Evolutionary conservation across 2,329 filamentous ascomycete species (phyloP), one percentile per base, ranked within the genome.

Genomic region (Fusarium nurragi): DNA sequence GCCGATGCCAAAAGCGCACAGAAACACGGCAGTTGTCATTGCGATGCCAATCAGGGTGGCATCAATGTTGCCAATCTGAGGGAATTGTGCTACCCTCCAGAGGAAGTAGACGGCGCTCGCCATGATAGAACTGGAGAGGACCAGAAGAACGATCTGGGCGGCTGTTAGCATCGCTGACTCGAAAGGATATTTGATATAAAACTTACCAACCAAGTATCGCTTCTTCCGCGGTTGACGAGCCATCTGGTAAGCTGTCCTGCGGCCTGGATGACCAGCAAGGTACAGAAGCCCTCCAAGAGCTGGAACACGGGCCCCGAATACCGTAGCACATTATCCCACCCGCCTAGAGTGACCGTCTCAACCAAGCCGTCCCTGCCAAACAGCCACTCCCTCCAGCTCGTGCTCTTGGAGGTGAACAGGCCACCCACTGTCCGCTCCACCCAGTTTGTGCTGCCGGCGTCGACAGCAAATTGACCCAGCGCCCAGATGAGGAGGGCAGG

Each of bases 281-380:
- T 98, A 82, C 95, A 98, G 80, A 99, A 99, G 8, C 95, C 95
- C 78, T 99, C 95, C 49, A 91, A 87, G 10, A 99, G 83, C 79
- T 99, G 95, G 80, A 98, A 99, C 48, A 97, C 86, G 0, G 95
- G 95, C 5, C 92, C 96, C 30, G 94, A 97, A 81, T 96, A 98
- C 74, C 90, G 86, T 77, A 99, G 79, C 46, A 92, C 81, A 75
- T 90, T 93, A 75, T 97, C 93, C 95, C 95, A 99, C 50, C 86
- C 87, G 26, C 93, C 93, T 64, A 98, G 86, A 21, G 91, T 90
- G 60, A 91, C 80, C 30, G 86, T 90, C 80, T 98, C 93, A 23
- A 97, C 76, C 57, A 98, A 76, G 3, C 94, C 94, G 59, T 91
- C 88, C 62, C 88, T 86, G n/a, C 94, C 94, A 80, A 97, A 94